Evolutionary conservation across 176 grass and related monocot species (phyloP).

Genomic region (Dendrocalamus sinicus): DNA sequence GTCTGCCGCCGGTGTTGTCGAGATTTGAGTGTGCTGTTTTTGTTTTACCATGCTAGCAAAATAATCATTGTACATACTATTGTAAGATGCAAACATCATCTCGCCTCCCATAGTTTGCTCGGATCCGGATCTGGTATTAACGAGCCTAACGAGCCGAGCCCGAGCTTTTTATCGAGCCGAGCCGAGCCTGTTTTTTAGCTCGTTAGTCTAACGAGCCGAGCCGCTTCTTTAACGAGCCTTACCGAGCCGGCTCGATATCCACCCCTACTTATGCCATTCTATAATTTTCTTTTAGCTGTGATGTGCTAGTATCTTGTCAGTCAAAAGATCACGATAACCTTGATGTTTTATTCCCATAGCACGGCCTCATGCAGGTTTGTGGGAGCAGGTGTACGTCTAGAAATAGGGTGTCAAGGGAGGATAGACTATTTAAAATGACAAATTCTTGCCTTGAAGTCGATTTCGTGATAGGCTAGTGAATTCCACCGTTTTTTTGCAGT

Average conservation of each 20-base stretch:
- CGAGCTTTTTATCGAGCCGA: no score
- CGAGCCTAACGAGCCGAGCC: no score
- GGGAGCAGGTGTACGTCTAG: not conserved
- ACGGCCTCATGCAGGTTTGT: not conserved
- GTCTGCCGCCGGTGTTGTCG: not conserved
- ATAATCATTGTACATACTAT: no score
- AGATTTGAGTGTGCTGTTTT: no score
- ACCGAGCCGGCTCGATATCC: no score
- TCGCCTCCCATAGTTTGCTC: not conserved
- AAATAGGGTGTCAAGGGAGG: not conserved
- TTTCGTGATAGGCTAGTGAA: not conserved
- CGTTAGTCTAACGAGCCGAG: no score
- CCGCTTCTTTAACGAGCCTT: no score
- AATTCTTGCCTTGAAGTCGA: not conserved
- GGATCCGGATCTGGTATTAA: no score
- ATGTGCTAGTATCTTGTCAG: not conserved
- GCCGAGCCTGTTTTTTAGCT: no score
- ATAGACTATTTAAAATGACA: not conserved
- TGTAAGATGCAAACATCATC: no score
- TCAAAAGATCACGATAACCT: not conserved
- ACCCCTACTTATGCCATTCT: not conserved
- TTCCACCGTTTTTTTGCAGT: not conserved
- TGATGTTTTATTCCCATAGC: not conserved
- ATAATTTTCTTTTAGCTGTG: not conserved
- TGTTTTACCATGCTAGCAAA: no score